Conservation (phyloP, 345 rosid genomes). For the Lumnitzera racemosa region DNA sequence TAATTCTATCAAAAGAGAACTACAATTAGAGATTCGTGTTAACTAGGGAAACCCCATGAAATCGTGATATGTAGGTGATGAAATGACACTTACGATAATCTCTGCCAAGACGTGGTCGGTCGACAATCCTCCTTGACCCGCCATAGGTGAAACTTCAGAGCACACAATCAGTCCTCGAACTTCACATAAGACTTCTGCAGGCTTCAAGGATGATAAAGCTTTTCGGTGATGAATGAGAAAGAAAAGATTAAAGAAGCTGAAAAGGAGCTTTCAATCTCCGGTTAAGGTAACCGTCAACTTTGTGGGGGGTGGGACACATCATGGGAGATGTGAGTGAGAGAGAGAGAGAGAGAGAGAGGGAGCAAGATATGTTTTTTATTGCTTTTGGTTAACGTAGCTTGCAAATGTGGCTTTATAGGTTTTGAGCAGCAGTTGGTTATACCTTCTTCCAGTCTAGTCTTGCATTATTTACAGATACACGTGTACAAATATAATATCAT, state of each 20-base stretch:
- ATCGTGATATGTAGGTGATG: neutral
- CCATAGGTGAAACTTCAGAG: slow-evolving; percentile 1
- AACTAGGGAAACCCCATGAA: too few species aligned
- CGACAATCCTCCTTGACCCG: neutral
- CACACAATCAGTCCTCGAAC: neutral
- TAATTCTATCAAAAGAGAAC: too few species aligned
- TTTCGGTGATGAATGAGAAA: neutral
- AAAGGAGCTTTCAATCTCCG: slow-evolving; percentile 42
- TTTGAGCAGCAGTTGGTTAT: too few species aligned
- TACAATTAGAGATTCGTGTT: too few species aligned
- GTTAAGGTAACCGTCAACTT: neutral
- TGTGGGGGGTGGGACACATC: too few species aligned
- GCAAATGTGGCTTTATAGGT: slow-evolving; percentile 8
- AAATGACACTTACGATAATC: neutral
- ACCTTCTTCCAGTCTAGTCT: too few species aligned
- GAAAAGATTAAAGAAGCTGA: slow-evolving; percentile 27
- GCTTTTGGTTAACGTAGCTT: slow-evolving; percentile 24
- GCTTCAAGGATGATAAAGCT: neutral
- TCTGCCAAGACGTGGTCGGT: too few species aligned
- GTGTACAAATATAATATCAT: too few species aligned
- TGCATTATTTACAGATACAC: too few species aligned
- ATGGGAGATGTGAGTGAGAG: too few species aligned
- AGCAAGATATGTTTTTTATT: neutral
- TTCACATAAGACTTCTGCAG: neutral
- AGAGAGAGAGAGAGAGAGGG: too few species aligned